Percentiles rank a stretch among this genome's conserved stretches.
These are phyloP conservation scores for Garcia nutans DNA, from an alignment of 345 rosid genomes.

Conservation along the genomic window DNA sequence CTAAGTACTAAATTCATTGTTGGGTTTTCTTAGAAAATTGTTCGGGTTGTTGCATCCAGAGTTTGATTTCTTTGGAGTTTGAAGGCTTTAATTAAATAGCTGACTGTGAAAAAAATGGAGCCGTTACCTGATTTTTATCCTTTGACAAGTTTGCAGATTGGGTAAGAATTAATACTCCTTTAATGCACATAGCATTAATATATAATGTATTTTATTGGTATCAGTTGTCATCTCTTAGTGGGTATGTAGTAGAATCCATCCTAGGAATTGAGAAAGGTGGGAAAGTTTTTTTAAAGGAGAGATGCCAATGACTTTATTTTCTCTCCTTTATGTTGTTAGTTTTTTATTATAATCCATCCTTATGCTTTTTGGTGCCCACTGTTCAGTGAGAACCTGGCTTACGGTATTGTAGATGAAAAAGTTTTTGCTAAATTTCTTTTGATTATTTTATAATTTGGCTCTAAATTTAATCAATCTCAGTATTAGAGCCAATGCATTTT, in stretches of 20 bases:
- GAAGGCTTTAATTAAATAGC: not conserved
- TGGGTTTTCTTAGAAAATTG: not conserved
- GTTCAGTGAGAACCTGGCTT: not conserved
- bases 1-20: not conserved
- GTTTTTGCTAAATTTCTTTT: not conserved
- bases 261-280: not conserved
- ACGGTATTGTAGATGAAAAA: not conserved
- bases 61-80: slow-evolving; percentile 1
- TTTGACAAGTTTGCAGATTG: slow-evolving; percentile 25
- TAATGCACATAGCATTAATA: not conserved
- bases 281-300: too few species aligned
- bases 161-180: not conserved
- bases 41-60: not conserved
- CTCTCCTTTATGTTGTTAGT: not conserved
- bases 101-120: slow-evolving; percentile 6
- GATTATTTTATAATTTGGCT: not conserved
- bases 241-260: not conserved
- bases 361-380: not conserved
- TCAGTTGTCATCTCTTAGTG: too few species aligned
- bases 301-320: too few species aligned
- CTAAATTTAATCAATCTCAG: too few species aligned
- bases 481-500: not conserved
- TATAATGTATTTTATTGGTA: not conserved
- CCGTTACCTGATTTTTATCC: slow-evolving; percentile 20
- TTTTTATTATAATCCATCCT: not conserved